Evolutionary conservation across 2,329 filamentous ascomycete species (phyloP), one percentile per base, ranked within the genome.

Genomic region (Penicillium sp.): DNA sequence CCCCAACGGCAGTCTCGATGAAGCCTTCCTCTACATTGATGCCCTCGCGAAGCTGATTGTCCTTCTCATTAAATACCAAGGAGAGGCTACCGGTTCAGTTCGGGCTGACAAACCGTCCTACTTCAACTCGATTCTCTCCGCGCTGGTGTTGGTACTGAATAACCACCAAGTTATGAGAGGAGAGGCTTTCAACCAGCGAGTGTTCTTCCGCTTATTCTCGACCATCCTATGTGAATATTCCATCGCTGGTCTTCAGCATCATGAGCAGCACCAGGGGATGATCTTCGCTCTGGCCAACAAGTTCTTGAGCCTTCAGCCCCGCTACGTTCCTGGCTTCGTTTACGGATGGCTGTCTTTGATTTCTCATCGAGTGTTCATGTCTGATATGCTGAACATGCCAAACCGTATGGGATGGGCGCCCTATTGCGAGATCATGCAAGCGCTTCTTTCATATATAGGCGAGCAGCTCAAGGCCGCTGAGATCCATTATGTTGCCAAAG

Each of bases 181-280:
- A 4, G 90, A 95, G 46, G 79, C 78, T 35, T 90, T 95, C 73
- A 91, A 89, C 60, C 86, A 91, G 63, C 84, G 88, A 52, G 84
- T 94, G 28, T 97, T 96, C 75, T 93, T 90, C 79, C 84, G 91
- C 39, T 77, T 98, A 37, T 86, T 96, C 64, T 91, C 89, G 0
- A 80, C 86, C 60, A 77, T 96, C 41, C 77, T 98, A 4, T 88
- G 86, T 66, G 85, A 93, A 58, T 78, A 91, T 47, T 76, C 81
- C 27, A 64, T 73, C 40, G 73, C 80, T 41, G 78, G 77, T 9
- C 76, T 83, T 51, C 77, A 84, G 48, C 64, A 84, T 32, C 66
- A 76, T 39, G 76, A 83, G 46, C 69, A 78, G 18, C 84, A 88
- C 57, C 80, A 81, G 53, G 81, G 85, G 28, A 81, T 95, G 59